These are phyloP conservation scores for Podospora pseudopauciseta DNA, from an alignment of 495 filamentous ascomycete species.

Conservation along the genomic window DNA sequence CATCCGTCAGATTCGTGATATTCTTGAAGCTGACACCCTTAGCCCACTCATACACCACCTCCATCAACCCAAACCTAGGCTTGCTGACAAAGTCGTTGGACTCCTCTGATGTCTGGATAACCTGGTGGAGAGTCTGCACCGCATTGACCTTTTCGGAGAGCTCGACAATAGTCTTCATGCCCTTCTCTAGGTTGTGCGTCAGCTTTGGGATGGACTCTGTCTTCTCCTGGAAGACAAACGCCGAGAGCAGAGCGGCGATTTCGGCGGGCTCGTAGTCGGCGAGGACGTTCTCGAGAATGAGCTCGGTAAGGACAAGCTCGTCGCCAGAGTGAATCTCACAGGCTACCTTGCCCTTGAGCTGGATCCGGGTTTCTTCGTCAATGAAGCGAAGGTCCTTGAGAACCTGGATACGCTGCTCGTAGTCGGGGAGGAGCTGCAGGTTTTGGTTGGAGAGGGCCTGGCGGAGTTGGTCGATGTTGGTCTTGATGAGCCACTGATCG, in stretches of 20 bases:
- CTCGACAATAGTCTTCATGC: constrained; percentile 77
- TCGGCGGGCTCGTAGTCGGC: constrained; percentile 95
- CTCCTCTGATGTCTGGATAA: constrained; percentile 84
- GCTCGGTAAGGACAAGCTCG: constrained; percentile 93
- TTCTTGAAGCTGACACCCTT: constrained; percentile 96
- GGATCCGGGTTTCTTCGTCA: constrained; percentile 75
- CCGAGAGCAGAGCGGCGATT: constrained; percentile 88
- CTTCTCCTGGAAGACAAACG: constrained; percentile 99
- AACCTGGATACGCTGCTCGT: constrained; percentile 89
- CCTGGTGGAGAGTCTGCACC: constrained; percentile 81
- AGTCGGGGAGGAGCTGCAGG: constrained; percentile 93
- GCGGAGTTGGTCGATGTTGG: constrained; percentile 80
- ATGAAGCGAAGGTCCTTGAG: constrained; percentile 88
- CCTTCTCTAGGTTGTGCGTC: constrained; percentile 76
- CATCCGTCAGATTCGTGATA: constrained; percentile 94
- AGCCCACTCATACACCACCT: constrained; percentile 99
- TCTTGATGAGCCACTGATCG: constrained; percentile 89
- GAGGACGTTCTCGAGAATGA: constrained; percentile 93
- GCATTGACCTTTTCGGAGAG: constrained; percentile 89
- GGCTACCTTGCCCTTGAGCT: constrained; percentile 95
- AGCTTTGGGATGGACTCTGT: constrained; percentile 81
- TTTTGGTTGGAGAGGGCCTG: constrained; percentile 93
- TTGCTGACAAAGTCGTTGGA: constrained; percentile 84
- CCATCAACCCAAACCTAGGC: constrained; percentile 87
- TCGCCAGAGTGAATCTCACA: constrained; percentile 98